A percentile compares a stretch with the other conserved stretches of the same genome.
Evolutionary conservation across 495 filamentous ascomycete species (phyloP).

Genomic region (Trichoderma asperelloides): DNA sequence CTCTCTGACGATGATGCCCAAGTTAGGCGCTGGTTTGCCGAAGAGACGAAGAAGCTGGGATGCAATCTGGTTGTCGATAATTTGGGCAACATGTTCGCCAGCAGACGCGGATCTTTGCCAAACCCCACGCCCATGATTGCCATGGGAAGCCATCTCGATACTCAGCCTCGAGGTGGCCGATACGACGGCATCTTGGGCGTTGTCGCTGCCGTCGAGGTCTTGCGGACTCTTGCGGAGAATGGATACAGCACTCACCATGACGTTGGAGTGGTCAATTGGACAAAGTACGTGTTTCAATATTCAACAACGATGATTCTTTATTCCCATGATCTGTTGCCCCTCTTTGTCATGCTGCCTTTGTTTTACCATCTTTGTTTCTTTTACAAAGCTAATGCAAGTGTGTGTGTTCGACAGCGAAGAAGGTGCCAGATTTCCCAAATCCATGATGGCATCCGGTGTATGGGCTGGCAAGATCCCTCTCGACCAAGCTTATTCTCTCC

Average conservation of each 20-base stretch:
- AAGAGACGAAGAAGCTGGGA: conserved; percentile 52
- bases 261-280: conserved; percentile 72
- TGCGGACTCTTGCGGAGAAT: conserved; percentile 60
- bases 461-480: conserved; percentile 63
- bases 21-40: conserved; percentile 67
- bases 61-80: conserved; percentile 42
- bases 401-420: conserved; percentile 47
- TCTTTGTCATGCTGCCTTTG: background rate
- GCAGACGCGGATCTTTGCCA: conserved; percentile 43
- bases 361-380: background rate
- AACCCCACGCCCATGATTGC: conserved; percentile 48
- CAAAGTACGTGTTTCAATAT: conserved; percentile 42
- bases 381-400: background rate
- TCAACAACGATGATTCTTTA: conserved; percentile 1
- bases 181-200: conserved; percentile 75
- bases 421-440: conserved; percentile 70
- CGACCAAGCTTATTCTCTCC: conserved; percentile 50
- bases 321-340: background rate
- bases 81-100: conserved; percentile 66
- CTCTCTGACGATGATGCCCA: conserved; percentile 62
- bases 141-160: conserved; percentile 64
- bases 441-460: conserved; percentile 68
- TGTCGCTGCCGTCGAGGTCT: conserved; percentile 59
- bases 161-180: conserved; percentile 66
- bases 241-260: conserved; percentile 60